Evolutionary conservation across 768 basidiomycete genomes (phyloP), one percentile per base, ranked within the genome.

Genomic region (Macrolepiota albuminosa): DNA sequence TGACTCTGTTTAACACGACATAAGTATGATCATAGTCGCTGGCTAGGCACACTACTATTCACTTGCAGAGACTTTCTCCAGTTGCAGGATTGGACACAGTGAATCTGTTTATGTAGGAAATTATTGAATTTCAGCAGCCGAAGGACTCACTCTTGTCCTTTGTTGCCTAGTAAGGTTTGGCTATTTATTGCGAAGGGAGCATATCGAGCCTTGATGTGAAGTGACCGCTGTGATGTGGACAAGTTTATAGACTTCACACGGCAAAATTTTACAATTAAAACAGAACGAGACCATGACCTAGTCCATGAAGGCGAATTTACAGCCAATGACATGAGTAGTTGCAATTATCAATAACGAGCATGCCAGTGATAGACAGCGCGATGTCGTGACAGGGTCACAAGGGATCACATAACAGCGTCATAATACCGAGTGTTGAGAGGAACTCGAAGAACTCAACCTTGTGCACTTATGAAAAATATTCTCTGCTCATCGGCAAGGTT

Each of bases 51-150:
- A 10, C 18, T 50, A 57, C 59, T 37, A 74, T 82, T 61, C 68
- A 88, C 89, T 72, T 79, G 75, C 76, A 83, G 37, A 91, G 68
- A 13, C 74, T 67, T 56, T 86, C 74, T 34, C 87, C 84, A 1
- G 80, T 89, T 2, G 91, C 88, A 11, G 91, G 90, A 69, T 91
- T 90, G 47, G 68, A 67, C 8, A 92, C 81, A 16, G 68, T 66
- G 56, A 88, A 78, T 21, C 84, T 87, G 26, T 57, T 34, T 26
- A 18, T 14, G 34, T 59, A 14, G 50, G 24, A 18, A 14, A 24
- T n/a, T 37, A 45, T 18, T 42, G 4, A 6, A 45, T 36, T 33
- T 18, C 21, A 26, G 39, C 7, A 55, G 33, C 4, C 31, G 21
- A 45, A 29, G 34, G 29, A 57, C 71, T 60, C 51, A 72, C 71